Evolutionary conservation across 2,329 filamentous ascomycete genomes (phyloP).

Genomic region (Talaromyces sp.): DNA sequence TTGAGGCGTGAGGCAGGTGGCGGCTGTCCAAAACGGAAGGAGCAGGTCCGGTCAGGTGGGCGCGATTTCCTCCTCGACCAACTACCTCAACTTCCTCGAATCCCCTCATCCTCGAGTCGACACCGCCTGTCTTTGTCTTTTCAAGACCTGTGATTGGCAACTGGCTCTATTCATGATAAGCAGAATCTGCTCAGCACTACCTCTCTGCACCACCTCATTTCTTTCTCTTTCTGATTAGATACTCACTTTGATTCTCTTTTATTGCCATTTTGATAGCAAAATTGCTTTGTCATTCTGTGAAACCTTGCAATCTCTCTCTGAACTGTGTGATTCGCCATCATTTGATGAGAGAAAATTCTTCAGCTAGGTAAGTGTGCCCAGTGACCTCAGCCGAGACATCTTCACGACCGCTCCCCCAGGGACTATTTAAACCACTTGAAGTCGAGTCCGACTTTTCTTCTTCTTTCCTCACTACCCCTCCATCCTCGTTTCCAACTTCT

Average conservation of each 20-base stretch:
- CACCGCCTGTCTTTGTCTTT: not conserved
- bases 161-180: not conserved
- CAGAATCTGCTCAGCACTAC: not conserved
- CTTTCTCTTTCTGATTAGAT: not conserved
- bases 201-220: not conserved
- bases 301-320: constrained; percentile 3
- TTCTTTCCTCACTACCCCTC: not conserved
- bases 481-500: not conserved
- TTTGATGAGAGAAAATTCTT: not conserved
- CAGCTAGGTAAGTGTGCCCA: not conserved
- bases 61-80: not conserved
- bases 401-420: constrained; percentile 1
- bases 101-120: not conserved
- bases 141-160: not conserved
- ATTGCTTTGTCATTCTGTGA: not conserved
- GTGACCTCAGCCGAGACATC: not conserved
- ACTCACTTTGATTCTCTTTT: not conserved
- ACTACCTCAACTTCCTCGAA: not conserved
- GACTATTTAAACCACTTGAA: not conserved
- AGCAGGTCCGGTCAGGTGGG: not conserved
- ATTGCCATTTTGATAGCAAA: not conserved
- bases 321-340: not conserved
- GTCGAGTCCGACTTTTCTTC: not conserved
- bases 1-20: not conserved
- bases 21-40: not conserved